These are phyloP conservation scores for Fusarium graminum DNA, from an alignment of 2,329 filamentous ascomycete genomes.

Conservation along the genomic window DNA sequence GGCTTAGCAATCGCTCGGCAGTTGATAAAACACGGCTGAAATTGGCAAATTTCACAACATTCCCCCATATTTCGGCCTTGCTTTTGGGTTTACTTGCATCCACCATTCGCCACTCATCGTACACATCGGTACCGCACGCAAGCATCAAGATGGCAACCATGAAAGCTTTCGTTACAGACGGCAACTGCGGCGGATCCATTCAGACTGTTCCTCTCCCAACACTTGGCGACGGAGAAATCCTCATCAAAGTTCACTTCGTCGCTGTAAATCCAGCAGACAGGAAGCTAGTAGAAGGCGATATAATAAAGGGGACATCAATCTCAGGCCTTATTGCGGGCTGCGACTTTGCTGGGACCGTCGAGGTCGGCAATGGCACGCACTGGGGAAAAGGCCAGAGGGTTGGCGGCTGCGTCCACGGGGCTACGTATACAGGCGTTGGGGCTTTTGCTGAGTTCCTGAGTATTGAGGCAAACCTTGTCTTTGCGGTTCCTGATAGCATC, in stretches of 20 bases:
- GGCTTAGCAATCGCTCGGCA: neutral
- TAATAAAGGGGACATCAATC: neutral
- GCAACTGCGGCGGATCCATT: neutral
- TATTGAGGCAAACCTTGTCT: slow-evolving; percentile 12
- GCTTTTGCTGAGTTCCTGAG: slow-evolving; percentile 14
- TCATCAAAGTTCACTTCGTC: slow-evolving; percentile 9
- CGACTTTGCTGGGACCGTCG: slow-evolving; percentile 10
- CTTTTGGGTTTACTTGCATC: neutral
- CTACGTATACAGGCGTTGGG: neutral
- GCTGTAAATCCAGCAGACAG: slow-evolving; percentile 22
- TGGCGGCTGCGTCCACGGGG: slow-evolving; percentile 19
- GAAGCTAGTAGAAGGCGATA: slow-evolving; percentile 16
- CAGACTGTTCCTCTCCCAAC: neutral
- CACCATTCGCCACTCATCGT: neutral
- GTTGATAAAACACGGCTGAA: neutral
- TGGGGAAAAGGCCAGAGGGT: slow-evolving; percentile 13
- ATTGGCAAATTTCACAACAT: neutral
- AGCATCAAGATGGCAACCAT: neutral
- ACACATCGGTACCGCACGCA: fast-evolving
- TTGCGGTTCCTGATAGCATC: neutral
- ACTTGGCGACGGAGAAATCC: neutral
- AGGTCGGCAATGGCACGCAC: neutral
- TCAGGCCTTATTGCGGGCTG: slow-evolving; percentile 14
- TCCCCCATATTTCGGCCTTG: no score
- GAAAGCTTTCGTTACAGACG: slow-evolving; percentile 19